Percentiles rank a stretch among this genome's conserved stretches.
phyloP scores from a whole-genome alignment of 2,329 filamentous ascomycete species.

The Seiridium unicorne region DNA sequence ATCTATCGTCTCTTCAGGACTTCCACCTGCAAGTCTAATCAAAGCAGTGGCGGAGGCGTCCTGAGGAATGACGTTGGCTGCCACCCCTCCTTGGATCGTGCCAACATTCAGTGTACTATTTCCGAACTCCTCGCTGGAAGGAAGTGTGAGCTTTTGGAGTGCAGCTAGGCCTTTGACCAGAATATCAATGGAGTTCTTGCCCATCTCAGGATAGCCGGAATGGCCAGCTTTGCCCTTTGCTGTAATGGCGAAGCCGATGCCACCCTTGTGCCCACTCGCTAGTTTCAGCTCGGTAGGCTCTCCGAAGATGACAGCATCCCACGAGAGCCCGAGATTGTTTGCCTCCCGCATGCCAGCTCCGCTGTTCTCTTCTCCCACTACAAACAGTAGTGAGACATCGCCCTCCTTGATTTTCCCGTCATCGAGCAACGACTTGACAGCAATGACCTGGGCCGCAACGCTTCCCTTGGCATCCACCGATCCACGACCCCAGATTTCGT shows the following conservation, averaged over 20 bases:
- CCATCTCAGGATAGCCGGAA: conserved; percentile 8
- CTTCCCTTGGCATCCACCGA: conserved; percentile 8
- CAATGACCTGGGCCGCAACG: conserved; percentile 56
- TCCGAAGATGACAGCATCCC: conserved; percentile 68
- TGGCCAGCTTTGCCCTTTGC: conserved; percentile 59
- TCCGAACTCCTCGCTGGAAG: background rate
- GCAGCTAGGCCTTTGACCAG: background rate
- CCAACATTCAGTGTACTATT: conserved; percentile 6
- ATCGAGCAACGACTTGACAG: conserved; percentile 39
- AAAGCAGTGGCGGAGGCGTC: background rate
- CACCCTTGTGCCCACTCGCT: conserved; percentile 71
- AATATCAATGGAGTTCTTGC: conserved; percentile 1
- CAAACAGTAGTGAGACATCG: conserved; percentile 45
- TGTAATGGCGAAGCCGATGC: conserved; percentile 53
- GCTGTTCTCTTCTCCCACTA: conserved; percentile 66
- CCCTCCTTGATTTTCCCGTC: conserved; percentile 30
- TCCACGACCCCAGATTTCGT: conserved; percentile 8
- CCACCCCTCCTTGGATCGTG: conserved; percentile 5
- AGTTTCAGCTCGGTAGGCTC: conserved; percentile 73
- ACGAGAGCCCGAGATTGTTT: conserved; percentile 45
- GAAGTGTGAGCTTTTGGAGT: background rate
- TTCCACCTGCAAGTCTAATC: background rate
- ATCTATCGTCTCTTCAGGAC: background rate
- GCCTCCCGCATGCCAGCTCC: conserved; percentile 63
- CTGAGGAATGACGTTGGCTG: conserved; percentile 6